Evolutionary conservation across 2,329 filamentous ascomycete species (phyloP).

Genomic region (Phoma sp.): DNA sequence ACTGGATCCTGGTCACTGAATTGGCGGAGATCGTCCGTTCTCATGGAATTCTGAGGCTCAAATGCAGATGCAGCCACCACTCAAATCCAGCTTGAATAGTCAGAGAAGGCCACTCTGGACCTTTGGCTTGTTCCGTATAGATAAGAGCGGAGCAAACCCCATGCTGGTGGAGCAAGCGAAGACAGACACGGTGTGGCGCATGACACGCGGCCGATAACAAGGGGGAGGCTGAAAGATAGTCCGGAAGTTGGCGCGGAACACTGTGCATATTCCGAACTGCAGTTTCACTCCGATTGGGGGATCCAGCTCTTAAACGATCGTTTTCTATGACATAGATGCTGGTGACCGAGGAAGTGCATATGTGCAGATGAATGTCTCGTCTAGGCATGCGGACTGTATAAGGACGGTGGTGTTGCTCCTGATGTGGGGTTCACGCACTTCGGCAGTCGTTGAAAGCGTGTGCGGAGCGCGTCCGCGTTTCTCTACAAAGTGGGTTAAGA

Average conservation of each 20-base stretch:
- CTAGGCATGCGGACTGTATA: neutral
- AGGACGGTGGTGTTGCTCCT: neutral
- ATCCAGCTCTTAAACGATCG: neutral
- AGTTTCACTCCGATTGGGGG: neutral
- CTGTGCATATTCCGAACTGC: neutral
- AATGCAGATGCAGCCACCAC: neutral
- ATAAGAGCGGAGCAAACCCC: conserved; percentile 9
- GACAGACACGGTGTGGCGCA: neutral
- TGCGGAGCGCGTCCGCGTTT: neutral
- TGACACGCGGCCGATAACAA: conserved; percentile 13
- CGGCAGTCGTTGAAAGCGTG: neutral
- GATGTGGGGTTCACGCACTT: neutral
- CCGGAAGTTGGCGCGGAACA: conserved; percentile 9
- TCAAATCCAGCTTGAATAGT: neutral
- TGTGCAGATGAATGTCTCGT: neutral
- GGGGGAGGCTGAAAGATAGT: conserved; percentile 7
- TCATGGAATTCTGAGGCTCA: neutral
- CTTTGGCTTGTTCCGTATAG: neutral
- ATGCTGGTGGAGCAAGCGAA: neutral
- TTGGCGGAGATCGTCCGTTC: neutral
- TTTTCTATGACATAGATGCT: neutral
- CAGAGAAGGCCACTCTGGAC: neutral
- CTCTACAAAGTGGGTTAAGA: neutral
- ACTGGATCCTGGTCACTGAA: neutral
- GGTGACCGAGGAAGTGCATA: neutral